Conservation (phyloP, 805 yeast genomes). For the Zygoascus bituminiphila region DNA sequence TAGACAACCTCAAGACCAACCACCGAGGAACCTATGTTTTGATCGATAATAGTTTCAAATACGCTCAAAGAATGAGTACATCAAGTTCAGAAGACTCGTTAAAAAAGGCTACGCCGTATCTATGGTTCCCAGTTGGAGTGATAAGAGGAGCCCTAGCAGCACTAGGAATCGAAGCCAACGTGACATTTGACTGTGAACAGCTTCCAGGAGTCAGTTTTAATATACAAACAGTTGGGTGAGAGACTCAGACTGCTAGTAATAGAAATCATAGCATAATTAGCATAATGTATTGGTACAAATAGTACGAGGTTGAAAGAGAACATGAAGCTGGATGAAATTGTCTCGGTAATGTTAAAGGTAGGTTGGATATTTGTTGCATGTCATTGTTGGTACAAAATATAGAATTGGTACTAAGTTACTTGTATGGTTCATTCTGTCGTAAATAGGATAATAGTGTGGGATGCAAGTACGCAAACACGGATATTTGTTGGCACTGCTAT, state of each 20-base stretch:
- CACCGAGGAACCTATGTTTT: slow-evolving; percentile 79
- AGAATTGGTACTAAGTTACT: no score
- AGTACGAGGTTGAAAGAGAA: no score
- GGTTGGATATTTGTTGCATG: no score
- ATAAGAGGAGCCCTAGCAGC: slow-evolving; percentile 64
- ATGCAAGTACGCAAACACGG: no score
- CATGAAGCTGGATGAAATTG: no score
- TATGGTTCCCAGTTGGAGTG: slow-evolving; percentile 70
- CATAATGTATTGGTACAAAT: no score
- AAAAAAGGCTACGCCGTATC: slow-evolving; percentile 35
- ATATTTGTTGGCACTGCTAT: no score
- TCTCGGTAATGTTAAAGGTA: no score
- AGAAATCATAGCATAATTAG: not conserved
- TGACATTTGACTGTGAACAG: slow-evolving; percentile 53
- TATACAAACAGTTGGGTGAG: slow-evolving; percentile 36
- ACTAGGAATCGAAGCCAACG: slow-evolving; percentile 58
- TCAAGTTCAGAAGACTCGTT: slow-evolving; percentile 26
- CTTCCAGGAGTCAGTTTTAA: slow-evolving; percentile 67
- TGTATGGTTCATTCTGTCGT: no score
- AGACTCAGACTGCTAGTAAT: not conserved
- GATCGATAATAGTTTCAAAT: slow-evolving; percentile 56
- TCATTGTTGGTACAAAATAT: no score
- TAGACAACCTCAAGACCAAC: slow-evolving; percentile 87
- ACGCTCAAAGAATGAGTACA: slow-evolving; percentile 42
- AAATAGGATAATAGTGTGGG: no score